phyloP scores from a whole-genome alignment of 2,329 filamentous ascomycete genomes.

The Orbilia javanica region DNA sequence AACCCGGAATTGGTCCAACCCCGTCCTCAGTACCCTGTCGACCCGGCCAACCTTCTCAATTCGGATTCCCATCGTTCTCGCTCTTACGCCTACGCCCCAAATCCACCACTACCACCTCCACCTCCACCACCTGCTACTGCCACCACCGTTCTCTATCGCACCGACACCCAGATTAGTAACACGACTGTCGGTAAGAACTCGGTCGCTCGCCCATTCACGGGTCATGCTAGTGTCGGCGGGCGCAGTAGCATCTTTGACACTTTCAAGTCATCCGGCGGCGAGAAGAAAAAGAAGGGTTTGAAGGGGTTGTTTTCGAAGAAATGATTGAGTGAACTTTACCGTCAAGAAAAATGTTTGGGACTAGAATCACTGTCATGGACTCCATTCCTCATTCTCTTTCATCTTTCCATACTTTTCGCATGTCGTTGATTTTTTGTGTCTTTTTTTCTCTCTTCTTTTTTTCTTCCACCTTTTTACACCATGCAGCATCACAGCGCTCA shows the following conservation, averaged over 20 bases:
- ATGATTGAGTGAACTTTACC: constrained; percentile 33
- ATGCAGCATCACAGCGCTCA: neutral
- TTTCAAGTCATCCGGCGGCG: constrained; percentile 31
- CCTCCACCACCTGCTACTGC: neutral
- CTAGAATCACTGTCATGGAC: constrained; percentile 11
- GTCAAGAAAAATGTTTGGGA: constrained; percentile 6
- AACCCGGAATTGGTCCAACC: constrained; percentile 55
- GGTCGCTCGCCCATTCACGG: constrained; percentile 18
- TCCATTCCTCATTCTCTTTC: neutral
- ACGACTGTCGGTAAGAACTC: constrained; percentile 44
- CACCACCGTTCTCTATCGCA: constrained; percentile 35
- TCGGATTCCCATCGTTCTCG: constrained; percentile 35
- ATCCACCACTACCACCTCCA: neutral
- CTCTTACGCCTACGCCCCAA: constrained; percentile 23
- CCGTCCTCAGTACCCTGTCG: constrained; percentile 50
- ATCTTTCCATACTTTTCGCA: neutral
- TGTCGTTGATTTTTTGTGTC: constrained; percentile 32
- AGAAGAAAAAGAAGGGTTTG: constrained; percentile 55
- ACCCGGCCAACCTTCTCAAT: constrained; percentile 39
- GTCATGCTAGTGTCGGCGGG: neutral
- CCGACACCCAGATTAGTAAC: constrained; percentile 34
- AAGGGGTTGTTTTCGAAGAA: constrained; percentile 54
- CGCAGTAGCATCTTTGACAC: constrained; percentile 34
- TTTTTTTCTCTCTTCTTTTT: neutral
- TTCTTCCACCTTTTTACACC: neutral